Base-by-base conservation (phyloP, 2,329 filamentous ascomycete species). In the Phyllosticta ampelicida region DNA sequence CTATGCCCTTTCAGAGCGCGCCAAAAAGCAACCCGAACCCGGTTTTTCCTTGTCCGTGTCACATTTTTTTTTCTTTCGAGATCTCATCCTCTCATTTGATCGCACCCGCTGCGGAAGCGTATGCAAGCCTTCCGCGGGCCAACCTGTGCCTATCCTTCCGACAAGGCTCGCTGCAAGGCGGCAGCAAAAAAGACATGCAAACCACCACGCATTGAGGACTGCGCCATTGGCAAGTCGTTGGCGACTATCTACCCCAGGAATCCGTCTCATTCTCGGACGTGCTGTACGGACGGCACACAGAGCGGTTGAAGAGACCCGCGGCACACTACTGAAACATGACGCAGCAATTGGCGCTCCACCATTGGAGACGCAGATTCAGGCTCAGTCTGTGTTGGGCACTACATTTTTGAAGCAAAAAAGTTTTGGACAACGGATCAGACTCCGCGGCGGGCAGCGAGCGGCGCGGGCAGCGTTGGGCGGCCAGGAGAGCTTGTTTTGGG, bases 401-500 rank as follows among this genome's bases (percentile, higher is more conserved):
- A n/a, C 21, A 18, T 44, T 44, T 44, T 16, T 44, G 36, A 44
- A 44, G 36, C 36, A 44, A 44, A 18, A 44, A 44, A 6, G 13
- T 23, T 28, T 51, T 23, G 28, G 57, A 44, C 9, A 44, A 44
- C 36, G 36, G 36, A 44, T 44, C 36, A 44, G 36, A 44, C 36
- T 44, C 36, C 36, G 36, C 36, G 36, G 13, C 36, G 36, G 36
- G 36, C 36, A 44, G 36, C 36, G 36, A 44, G 36, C 13, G 36
- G n/a, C 36, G 36, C 36, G 52, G 18, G 44, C 52, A 29, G 16
- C 16, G 19, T 52, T 30, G 16, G 48, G 48, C 30, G 13, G 18
- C 66, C 63, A 66, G 65, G 67, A 59, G n/a, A 53, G n/a, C 44
- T 52, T 52, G 64, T 65, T 65, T 63, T 58, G 63, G 67, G 65